Conservation (phyloP, 2,329 filamentous ascomycete species). For the Raffaelea deltoideospora region DNA sequence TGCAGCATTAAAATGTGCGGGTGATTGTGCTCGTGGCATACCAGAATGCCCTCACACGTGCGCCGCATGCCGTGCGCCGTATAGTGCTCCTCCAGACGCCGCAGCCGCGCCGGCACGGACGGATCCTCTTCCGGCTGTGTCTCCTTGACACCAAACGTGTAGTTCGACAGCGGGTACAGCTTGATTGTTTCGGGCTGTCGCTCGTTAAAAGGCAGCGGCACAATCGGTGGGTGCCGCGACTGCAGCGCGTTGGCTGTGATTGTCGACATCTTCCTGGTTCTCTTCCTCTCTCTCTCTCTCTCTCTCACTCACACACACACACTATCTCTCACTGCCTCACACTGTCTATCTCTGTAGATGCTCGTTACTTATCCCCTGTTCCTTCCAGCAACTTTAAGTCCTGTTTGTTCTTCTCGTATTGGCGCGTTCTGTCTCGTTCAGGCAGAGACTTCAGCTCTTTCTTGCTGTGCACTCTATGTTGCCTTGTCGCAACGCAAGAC, state of each 20-base stretch:
- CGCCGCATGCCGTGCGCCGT: constrained; percentile 84
- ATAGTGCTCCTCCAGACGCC: constrained; percentile 94
- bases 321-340: too few relatives aligned
- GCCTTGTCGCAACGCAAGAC: too few relatives aligned
- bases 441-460: too few relatives aligned
- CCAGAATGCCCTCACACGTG: constrained; percentile 90
- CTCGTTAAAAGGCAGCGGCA: constrained; percentile 71
- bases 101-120: constrained; percentile 80
- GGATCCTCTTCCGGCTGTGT: constrained; percentile 96
- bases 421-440: too few relatives aligned
- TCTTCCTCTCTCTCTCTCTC: too few relatives aligned
- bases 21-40: constrained; percentile 98
- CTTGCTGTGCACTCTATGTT: too few relatives aligned
- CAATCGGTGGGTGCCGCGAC: constrained; percentile 62
- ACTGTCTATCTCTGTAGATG: too few relatives aligned
- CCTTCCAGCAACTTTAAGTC: too few relatives aligned
- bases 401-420: too few relatives aligned
- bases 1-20: constrained; percentile 98
- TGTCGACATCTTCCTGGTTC: constrained; percentile 55
- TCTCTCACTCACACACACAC: too few relatives aligned
- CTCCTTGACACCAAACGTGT: constrained; percentile 97
- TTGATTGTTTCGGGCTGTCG: constrained; percentile 84
- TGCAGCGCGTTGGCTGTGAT: constrained; percentile 63
- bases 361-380: too few relatives aligned
- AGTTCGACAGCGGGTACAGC: constrained; percentile 91